phyloP scores from a whole-genome alignment of 495 filamentous ascomycete species.

The Penicillium riverlandense region DNA sequence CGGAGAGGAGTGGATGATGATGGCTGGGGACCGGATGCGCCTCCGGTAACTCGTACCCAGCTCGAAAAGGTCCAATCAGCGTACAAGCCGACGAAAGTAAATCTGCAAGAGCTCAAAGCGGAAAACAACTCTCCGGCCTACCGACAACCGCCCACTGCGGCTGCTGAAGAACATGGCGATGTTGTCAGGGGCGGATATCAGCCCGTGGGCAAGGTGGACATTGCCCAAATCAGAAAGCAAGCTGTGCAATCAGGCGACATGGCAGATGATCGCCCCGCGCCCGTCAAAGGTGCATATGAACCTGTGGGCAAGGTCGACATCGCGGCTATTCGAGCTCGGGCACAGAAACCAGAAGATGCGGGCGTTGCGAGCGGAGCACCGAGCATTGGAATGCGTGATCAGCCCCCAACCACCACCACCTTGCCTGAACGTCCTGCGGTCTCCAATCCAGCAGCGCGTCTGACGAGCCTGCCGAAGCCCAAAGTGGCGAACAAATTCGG shows the following conservation, averaged over 20 bases:
- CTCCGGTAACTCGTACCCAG: constrained; percentile 73
- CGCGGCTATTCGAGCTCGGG: constrained; percentile 76
- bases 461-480: constrained; percentile 86
- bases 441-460: constrained; percentile 65
- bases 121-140: constrained; percentile 56
- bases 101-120: constrained; percentile 68
- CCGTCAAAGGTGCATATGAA: constrained; percentile 87
- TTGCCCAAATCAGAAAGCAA: constrained; percentile 76
- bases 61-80: constrained; percentile 90
- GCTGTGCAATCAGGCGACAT: constrained; percentile 55
- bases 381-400: constrained; percentile 25
- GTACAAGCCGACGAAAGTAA: constrained; percentile 90
- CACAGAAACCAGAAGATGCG: constrained; percentile 54
- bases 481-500: constrained; percentile 88
- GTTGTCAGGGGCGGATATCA: constrained; percentile 89
- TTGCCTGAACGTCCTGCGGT: constrained; percentile 61
- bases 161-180: constrained; percentile 39
- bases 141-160: constrained; percentile 29
- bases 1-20: constrained; percentile 54
- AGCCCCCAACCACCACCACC: constrained; percentile 37
- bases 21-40: constrained; percentile 95
- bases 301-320: constrained; percentile 94
- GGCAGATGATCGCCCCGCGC: constrained; percentile 68
- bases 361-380: constrained; percentile 22
- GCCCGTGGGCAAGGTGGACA: constrained; percentile 93